These are phyloP conservation scores for Flaveria robusta DNA, from an alignment of 129 eudicot species.

Conservation along the genomic window DNA sequence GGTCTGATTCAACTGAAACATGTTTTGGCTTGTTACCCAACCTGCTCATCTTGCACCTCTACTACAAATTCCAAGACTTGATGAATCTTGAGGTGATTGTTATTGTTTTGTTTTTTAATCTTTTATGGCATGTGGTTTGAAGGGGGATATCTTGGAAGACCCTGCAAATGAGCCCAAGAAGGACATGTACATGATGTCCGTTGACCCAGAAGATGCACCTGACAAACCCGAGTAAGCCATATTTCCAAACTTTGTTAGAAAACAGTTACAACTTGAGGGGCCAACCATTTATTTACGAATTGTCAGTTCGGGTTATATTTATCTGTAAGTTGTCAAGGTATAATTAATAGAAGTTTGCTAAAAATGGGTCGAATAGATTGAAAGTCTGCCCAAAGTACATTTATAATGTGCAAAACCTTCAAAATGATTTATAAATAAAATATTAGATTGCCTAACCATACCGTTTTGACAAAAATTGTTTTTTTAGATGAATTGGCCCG, in stretches of 20 bases:
- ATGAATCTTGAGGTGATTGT: background rate
- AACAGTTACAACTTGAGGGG: no score
- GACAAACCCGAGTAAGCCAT: constrained; percentile 77
- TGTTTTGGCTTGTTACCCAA: background rate
- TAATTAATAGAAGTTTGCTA: background rate
- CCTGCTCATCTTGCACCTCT: background rate
- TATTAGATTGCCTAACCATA: background rate
- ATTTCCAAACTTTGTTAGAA: background rate
- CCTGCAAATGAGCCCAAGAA: constrained; percentile 94
- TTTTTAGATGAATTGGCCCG: background rate
- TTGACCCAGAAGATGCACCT: constrained; percentile 91
- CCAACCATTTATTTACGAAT: background rate
- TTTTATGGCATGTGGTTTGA: constrained; percentile 2
- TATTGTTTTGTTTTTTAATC: background rate
- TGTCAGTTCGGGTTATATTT: background rate
- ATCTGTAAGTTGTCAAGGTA: background rate
- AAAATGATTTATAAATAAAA: background rate
- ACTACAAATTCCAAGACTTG: background rate
- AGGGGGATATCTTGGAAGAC: constrained; percentile 99
- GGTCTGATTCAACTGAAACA: no score
- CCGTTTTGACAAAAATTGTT: background rate
- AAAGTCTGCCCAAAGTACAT: background rate
- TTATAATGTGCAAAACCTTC: background rate
- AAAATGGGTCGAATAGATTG: background rate
- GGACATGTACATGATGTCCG: constrained; percentile 97